Base-by-base conservation (phyloP, 2,329 filamentous ascomycete genomes). In the Zarea fungicola region DNA sequence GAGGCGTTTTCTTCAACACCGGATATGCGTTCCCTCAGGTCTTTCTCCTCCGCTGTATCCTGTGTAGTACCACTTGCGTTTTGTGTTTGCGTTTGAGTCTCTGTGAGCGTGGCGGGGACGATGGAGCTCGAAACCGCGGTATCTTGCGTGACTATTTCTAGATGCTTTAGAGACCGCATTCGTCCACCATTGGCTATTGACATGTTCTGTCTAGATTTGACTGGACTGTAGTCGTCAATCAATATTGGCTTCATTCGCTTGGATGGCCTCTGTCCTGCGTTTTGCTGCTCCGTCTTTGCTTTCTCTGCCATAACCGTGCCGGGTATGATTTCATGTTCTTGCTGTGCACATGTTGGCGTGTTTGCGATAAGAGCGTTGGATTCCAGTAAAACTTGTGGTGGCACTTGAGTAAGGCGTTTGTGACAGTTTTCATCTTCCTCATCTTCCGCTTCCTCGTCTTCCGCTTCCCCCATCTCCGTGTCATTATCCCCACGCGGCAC, bases 111-210 rank as follows among this genome's bases (percentile, higher is more conserved):
- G 14, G 54, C 58, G 25, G 65, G 58, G 22, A 65, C 54, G 10
- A 62, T 37, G 1, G 64, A 64, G 50, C 62, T 62, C 11, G 63
- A 62, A 3, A 60, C 60, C 7, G 54, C 56, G 11, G 57, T 53
- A 11, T 56, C 54, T 2, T 61, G 65, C 48, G 58, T 62, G 7
- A 54, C 52, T 7, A 55, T 51, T 16, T 52, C 34, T 36, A 58
- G 57, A 5, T 51, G 52, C 46, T 57, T 61, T 26, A 58, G 58
- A 3, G 61, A 45, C 23, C 56, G 50, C 28, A 65, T 57, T 6
- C 57, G 58, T 14, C 22, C 22, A 14, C 18, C 19, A 54, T 25
- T 18, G 39, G 42, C n/a, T 42, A 45, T 35, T 14, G 25, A 18
- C 22, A 32, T 26, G 5, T 13, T 10, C 3, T 14, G 21, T 22